Conservation (phyloP, 2,329 filamentous ascomycete genomes). For the Purpureocillium lavendulum region DNA sequence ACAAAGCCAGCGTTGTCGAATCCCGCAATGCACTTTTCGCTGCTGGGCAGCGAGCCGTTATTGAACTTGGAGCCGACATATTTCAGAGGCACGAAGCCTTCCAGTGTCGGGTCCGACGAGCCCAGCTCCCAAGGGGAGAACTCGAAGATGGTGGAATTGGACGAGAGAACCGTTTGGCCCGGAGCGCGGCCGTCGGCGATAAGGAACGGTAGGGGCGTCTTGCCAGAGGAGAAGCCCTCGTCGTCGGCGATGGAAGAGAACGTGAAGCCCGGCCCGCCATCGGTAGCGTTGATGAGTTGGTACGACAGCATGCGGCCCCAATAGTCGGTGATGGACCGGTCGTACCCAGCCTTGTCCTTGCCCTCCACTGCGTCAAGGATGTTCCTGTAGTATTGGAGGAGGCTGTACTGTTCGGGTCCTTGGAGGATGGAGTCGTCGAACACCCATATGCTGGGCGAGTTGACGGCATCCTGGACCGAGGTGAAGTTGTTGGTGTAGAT, state of each 20-base stretch:
- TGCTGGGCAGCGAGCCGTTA: conserved; percentile 35
- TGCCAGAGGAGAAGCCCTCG: conserved; percentile 30
- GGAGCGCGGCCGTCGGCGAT: conserved; percentile 40
- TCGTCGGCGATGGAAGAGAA: conserved; percentile 60
- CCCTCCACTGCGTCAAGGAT: conserved; percentile 24
- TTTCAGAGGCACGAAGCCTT: conserved; percentile 49
- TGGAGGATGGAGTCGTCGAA: conserved; percentile 32
- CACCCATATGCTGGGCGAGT: conserved; percentile 29
- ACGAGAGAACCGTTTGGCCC: conserved; percentile 30
- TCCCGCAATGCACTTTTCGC: conserved; percentile 44
- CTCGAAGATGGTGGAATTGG: conserved; percentile 56
- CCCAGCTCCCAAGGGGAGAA: conserved; percentile 61
- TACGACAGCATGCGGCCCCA: conserved; percentile 83
- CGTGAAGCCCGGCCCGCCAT: conserved; percentile 70
- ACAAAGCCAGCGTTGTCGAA: conserved; percentile 76
- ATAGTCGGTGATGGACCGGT: conserved; percentile 73
- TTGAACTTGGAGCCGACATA: conserved; percentile 53
- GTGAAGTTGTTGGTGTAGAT: conserved; percentile 80
- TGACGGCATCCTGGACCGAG: conserved; percentile 35
- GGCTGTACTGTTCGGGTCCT: conserved; percentile 26
- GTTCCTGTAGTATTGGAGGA: conserved; percentile 29
- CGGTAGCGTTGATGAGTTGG: conserved; percentile 68
- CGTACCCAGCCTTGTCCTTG: conserved; percentile 32
- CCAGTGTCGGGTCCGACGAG: conserved; percentile 50
- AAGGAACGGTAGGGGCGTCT: conserved; percentile 40